These are phyloP conservation scores for Kockiozyma suomiensis DNA, from an alignment of 805 yeast species.

Conservation along the genomic window DNA sequence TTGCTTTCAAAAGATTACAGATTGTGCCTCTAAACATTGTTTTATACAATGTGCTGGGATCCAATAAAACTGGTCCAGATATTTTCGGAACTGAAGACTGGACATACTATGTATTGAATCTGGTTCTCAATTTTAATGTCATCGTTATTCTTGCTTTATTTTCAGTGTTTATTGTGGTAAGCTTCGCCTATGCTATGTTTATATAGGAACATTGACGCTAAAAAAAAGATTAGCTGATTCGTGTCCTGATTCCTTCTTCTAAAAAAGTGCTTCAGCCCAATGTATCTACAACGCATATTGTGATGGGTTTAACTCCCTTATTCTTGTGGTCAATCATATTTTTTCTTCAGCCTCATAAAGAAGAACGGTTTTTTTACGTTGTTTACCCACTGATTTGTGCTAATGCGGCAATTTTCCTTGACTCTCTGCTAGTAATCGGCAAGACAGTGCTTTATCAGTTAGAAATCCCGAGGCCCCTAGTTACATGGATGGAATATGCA, in stretches of 20 bases:
- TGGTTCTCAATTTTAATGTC: slow-evolving; percentile 73
- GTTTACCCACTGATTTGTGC: slow-evolving; percentile 70
- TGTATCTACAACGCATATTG: background rate
- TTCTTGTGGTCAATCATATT: slow-evolving; percentile 70
- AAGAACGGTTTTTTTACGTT: slow-evolving; percentile 88
- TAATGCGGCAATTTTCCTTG: slow-evolving; percentile 59
- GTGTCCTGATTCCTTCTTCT: background rate
- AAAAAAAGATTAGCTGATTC: slow-evolving; percentile 2
- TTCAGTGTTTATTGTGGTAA: slow-evolving; percentile 25
- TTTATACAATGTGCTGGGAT: slow-evolving; percentile 75
- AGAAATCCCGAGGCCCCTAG: background rate
- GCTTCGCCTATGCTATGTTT: slow-evolving; percentile 28
- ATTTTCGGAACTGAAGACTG: slow-evolving; percentile 88
- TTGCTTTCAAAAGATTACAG: slow-evolving; percentile 57
- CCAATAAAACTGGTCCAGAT: slow-evolving; percentile 77
- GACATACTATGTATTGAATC: slow-evolving; percentile 67
- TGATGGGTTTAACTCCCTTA: slow-evolving; percentile 45
- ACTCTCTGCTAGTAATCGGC: slow-evolving; percentile 11
- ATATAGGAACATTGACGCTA: background rate
- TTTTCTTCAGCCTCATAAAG: slow-evolving; percentile 82
- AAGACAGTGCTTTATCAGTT: background rate
- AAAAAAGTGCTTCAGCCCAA: background rate
- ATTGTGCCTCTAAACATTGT: slow-evolving; percentile 83
- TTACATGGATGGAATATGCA: background rate
- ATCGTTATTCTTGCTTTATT: slow-evolving; percentile 40